phyloP scores from a whole-genome alignment of 2,329 filamentous ascomycete genomes.

The Knufia petricola region DNA sequence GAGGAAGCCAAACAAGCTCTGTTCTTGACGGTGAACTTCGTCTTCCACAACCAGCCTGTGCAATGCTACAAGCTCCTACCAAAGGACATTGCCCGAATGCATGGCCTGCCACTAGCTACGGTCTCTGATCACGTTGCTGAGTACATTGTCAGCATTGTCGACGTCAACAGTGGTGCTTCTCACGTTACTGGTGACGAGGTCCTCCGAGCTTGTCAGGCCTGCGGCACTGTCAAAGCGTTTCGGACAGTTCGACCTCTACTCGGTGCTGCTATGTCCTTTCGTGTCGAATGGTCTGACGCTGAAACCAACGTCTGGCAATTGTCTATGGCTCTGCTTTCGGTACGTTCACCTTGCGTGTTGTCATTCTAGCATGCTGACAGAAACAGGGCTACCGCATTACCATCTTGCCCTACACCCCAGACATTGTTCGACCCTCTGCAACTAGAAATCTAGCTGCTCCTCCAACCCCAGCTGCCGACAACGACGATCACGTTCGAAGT shows the following conservation, averaged over 20 bases:
- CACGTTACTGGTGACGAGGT: conserved; percentile 29
- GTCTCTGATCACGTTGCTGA: conserved; percentile 47
- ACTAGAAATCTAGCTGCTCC: neutral
- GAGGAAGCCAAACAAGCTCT: conserved; percentile 48
- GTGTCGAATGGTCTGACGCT: conserved; percentile 9
- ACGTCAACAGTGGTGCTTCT: conserved; percentile 22
- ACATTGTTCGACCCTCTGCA: neutral
- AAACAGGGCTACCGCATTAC: conserved; percentile 5
- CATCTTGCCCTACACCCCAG: conserved; percentile 1
- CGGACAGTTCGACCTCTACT: neutral
- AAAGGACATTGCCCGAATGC: conserved; percentile 34
- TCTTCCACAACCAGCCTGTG: conserved; percentile 40
- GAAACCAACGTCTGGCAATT: neutral
- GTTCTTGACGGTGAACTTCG: conserved; percentile 36
- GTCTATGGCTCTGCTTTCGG: neutral
- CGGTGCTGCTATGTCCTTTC: neutral
- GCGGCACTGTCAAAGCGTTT: conserved; percentile 10
- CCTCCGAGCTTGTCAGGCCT: neutral
- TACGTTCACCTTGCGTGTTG: neutral
- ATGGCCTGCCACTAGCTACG: conserved; percentile 21
- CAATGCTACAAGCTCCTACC: conserved; percentile 30
- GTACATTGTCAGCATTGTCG: conserved; percentile 42
- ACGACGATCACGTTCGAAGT: neutral
- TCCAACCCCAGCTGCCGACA: neutral
- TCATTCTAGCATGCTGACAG: neutral